Evolutionary conservation across 768 basidiomycete genomes (phyloP).

Genomic region (Leccinum boreale): DNA sequence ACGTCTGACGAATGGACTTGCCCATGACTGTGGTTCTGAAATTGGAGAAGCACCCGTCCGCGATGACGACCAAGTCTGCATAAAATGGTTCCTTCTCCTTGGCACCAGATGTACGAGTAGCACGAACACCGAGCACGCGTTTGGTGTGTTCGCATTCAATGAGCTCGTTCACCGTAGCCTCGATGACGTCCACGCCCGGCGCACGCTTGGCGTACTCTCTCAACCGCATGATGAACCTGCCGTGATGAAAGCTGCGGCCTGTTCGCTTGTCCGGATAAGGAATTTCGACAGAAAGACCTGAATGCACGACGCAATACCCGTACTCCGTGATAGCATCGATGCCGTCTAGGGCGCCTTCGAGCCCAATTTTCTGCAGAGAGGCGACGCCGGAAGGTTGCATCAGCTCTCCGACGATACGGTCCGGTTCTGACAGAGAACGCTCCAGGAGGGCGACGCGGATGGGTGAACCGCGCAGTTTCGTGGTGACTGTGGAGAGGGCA

Average conservation of each 20-base stretch:
- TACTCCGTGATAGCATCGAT: slow-evolving; percentile 81
- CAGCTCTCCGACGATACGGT: slow-evolving; percentile 96
- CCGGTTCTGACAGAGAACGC: slow-evolving; percentile 87
- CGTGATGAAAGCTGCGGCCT: slow-evolving; percentile 93
- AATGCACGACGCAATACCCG: slow-evolving; percentile 78
- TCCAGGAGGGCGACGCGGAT: slow-evolving; percentile 84
- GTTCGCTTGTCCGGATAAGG: slow-evolving; percentile 76
- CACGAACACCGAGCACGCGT: slow-evolving; percentile 64
- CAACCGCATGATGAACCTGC: slow-evolving; percentile 79
- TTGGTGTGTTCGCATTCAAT: slow-evolving; percentile 52
- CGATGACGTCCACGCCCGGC: slow-evolving; percentile 71
- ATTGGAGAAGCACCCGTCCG: slow-evolving; percentile 95
- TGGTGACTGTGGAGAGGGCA: slow-evolving; percentile 62
- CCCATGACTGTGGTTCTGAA: slow-evolving; percentile 75
- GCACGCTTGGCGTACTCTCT: slow-evolving; percentile 61
- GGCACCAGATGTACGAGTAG: slow-evolving; percentile 38
- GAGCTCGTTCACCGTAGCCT: slow-evolving; percentile 79
- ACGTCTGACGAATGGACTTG: slow-evolving; percentile 42
- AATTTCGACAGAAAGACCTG: slow-evolving; percentile 72
- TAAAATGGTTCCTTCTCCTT: slow-evolving; percentile 50
- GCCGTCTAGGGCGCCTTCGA: slow-evolving; percentile 73
- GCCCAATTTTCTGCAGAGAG: slow-evolving; percentile 72
- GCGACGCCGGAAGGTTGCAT: slow-evolving; percentile 89
- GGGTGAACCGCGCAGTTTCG: slow-evolving; percentile 43
- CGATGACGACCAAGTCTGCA: slow-evolving; percentile 81